phyloP scores from a whole-genome alignment of 306 rosid species.

The Aeschynomene evenia region DNA sequence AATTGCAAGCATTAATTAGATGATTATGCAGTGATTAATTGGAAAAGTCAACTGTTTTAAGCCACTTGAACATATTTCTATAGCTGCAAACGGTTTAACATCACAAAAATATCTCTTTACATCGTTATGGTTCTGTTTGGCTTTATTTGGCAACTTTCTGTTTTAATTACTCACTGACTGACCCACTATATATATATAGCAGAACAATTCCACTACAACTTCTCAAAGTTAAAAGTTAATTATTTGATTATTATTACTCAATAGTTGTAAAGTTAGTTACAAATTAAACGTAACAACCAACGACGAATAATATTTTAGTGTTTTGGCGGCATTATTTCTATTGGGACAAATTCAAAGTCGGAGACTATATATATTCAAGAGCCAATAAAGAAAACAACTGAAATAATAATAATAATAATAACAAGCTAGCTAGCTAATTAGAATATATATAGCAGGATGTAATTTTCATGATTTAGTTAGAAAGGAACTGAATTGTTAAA shows the following conservation, averaged over 20 bases:
- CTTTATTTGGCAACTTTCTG: slow-evolving; percentile 5
- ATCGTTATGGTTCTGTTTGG: slow-evolving; percentile 28
- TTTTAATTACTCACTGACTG: slow-evolving; percentile 20
- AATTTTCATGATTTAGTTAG: slow-evolving; percentile 33
- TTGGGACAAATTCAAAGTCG: slow-evolving; percentile 50
- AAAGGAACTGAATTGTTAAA: slow-evolving; percentile 30
- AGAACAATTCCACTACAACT: slow-evolving; percentile 18
- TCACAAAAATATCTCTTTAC: slow-evolving; percentile 9
- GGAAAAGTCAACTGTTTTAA: slow-evolving; percentile 23
- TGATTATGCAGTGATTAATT: background rate
- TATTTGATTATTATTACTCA: too few species aligned
- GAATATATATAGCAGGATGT: too few species aligned
- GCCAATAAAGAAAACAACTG: too few species aligned
- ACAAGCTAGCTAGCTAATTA: too few species aligned
- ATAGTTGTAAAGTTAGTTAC: slow-evolving; percentile 12
- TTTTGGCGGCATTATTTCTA: slow-evolving; percentile 38
- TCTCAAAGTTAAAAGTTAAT: background rate
- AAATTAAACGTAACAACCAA: slow-evolving; percentile 14
- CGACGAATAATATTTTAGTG: slow-evolving; percentile 10
- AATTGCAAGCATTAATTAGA: slow-evolving; percentile 11
- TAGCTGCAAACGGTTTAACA: slow-evolving; percentile 23
- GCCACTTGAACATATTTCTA: slow-evolving; percentile 2
- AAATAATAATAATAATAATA: too few species aligned
- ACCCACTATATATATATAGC: background rate
- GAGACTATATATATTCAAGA: too few species aligned